Percentiles rank a stretch among this genome's conserved stretches.
Evolutionary conservation across 208 protist species (phyloP).

Genomic region (Entamoeba invadens): DNA sequence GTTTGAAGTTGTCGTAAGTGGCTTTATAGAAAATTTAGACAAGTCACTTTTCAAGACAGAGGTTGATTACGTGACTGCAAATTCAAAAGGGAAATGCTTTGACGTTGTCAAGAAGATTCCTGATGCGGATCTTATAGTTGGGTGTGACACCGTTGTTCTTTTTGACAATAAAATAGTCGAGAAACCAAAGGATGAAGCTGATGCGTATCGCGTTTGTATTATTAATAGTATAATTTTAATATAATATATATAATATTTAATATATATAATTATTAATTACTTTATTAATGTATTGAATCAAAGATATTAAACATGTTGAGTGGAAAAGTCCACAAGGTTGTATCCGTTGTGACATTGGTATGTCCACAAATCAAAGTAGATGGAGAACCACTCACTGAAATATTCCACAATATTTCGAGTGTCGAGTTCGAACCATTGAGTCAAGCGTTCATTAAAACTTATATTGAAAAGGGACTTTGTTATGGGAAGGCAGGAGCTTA

Average conservation of each 20-base stretch:
- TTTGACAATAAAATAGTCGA: neutral
- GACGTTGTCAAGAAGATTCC: neutral
- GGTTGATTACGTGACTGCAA: neutral
- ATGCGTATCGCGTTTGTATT: neutral
- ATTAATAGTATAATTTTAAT: neutral
- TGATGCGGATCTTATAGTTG: neutral
- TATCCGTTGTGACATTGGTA: neutral
- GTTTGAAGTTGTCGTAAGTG: neutral
- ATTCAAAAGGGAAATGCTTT: neutral
- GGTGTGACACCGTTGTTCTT: neutral
- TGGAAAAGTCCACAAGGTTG: neutral
- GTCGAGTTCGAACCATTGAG: neutral
- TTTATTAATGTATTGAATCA: neutral
- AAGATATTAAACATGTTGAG: neutral
- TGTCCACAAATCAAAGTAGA: neutral
- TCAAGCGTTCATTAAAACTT: neutral
- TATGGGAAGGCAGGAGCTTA: conserved; percentile 5
- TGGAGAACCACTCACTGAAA: neutral
- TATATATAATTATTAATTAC: neutral
- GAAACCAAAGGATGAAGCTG: neutral
- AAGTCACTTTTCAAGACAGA: neutral
- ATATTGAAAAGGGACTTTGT: neutral
- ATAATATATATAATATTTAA: neutral
- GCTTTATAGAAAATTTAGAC: neutral
- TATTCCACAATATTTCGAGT: neutral